Evolutionary conservation across 306 rosid species (phyloP).

Genomic region (Spatholobus suberectus): DNA sequence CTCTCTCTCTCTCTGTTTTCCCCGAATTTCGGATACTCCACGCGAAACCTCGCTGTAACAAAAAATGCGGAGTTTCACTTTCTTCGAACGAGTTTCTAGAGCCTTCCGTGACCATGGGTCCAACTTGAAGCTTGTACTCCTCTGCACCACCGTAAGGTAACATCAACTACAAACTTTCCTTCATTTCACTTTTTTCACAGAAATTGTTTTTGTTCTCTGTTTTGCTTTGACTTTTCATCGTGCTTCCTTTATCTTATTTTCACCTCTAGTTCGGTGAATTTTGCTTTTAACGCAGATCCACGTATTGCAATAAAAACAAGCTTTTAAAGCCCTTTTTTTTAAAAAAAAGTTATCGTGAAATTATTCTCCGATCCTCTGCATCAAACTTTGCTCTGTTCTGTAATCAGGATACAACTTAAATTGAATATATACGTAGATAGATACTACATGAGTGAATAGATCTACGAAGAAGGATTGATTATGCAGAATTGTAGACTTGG

Average conservation of each 20-base stretch:
- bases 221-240: background rate
- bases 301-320: background rate
- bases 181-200: background rate
- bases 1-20: background rate
- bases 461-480: slow-evolving; percentile 3
- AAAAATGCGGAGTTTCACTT: slow-evolving; percentile 56
- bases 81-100: slow-evolving; percentile 61
- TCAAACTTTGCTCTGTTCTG: background rate
- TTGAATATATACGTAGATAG: background rate
- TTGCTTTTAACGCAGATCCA: background rate
- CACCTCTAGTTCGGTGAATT: background rate
- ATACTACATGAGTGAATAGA: background rate
- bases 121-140: slow-evolving; percentile 65
- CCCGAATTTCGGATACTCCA: slow-evolving; percentile 26
- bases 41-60: slow-evolving; percentile 29
- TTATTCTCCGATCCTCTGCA: background rate
- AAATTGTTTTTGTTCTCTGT: background rate
- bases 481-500: background rate
- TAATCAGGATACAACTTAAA: background rate
- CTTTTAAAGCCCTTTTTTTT: background rate
- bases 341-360: background rate
- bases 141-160: slow-evolving; percentile 85
- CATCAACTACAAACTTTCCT: background rate
- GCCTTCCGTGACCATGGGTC: slow-evolving; percentile 61
- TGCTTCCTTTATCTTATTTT: slow-evolving; percentile 8